These are phyloP conservation scores for Moniliophthora roreri DNA, from an alignment of 1,284 basidiomycete species.

Conservation along the genomic window DNA sequence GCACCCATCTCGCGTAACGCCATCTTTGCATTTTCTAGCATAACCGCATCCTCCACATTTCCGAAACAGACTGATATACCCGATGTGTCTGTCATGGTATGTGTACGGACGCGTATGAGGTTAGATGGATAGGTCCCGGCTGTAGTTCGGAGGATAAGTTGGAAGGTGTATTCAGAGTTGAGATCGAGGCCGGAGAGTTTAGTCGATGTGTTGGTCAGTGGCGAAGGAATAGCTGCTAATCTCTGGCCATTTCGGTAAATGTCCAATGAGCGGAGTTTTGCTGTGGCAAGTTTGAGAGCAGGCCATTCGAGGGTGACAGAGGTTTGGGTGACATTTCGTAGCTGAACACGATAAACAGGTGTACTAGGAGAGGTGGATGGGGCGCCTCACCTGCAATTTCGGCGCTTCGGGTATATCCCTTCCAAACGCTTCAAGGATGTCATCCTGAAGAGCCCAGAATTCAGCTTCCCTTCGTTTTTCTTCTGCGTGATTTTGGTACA, in stretches of 20 bases:
- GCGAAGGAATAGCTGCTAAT: constrained; percentile 82
- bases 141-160: constrained; percentile 86
- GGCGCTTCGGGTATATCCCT: constrained; percentile 70
- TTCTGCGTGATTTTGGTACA: constrained; percentile 80
- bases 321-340: constrained; percentile 94
- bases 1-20: constrained; percentile 83
- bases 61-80: constrained; percentile 94
- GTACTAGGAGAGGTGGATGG: not conserved
- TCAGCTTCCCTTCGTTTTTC: constrained; percentile 79
- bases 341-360: constrained; percentile 33
- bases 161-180: constrained; percentile 89
- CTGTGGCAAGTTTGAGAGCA: constrained; percentile 77
- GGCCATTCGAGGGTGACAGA: constrained; percentile 94
- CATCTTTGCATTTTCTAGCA: constrained; percentile 77
- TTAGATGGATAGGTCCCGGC: constrained; percentile 89
- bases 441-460: constrained; percentile 81
- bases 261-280: constrained; percentile 83
- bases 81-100: constrained; percentile 91
- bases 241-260: constrained; percentile 90
- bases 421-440: constrained; percentile 79
- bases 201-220: constrained; percentile 79
- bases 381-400: constrained; percentile 56
- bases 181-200: constrained; percentile 90
- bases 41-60: constrained; percentile 69
- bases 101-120: constrained; percentile 78